Evolutionary conservation across 1,139 yeast genomes (phyloP).

Genomic region (Trichomonascaceae sp.): DNA sequence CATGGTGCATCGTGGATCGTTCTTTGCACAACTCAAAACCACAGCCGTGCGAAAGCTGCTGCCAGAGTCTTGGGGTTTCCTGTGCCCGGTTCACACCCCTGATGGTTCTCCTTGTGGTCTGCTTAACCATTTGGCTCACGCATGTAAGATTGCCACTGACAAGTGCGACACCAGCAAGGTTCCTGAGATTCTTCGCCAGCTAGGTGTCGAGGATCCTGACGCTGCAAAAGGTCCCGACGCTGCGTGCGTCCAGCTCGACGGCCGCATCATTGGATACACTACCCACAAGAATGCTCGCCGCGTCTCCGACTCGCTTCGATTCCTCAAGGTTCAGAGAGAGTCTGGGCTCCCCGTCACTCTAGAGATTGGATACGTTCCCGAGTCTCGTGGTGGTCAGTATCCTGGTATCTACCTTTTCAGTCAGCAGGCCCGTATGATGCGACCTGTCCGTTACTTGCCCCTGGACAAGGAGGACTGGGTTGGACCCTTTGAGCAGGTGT

Average conservation of each 20-base stretch:
- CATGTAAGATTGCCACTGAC: conserved; percentile 73
- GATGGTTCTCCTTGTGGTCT: conserved; percentile 99
- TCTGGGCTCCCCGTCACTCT: conserved; percentile 64
- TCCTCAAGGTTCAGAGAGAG: conserved; percentile 88
- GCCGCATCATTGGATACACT: conserved; percentile 88
- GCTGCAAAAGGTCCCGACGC: conserved; percentile 75
- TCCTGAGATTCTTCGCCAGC: conserved; percentile 49
- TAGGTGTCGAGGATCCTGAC: conserved; percentile 71
- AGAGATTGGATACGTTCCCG: conserved; percentile 94
- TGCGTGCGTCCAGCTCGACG: conserved; percentile 89
- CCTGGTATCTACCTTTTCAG: conserved; percentile 91
- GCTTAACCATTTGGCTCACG: conserved; percentile 90
- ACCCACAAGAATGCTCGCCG: conserved; percentile 77
- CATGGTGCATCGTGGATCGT: conserved; percentile 99
- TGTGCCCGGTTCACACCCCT: conserved; percentile 98
- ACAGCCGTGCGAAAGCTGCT: conserved; percentile 92
- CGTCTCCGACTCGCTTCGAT: conserved; percentile 82
- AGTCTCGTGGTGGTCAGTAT: conserved; percentile 88
- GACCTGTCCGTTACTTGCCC: conserved; percentile 89
- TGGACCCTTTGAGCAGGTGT: conserved; percentile 97
- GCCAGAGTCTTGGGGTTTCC: conserved; percentile 98
- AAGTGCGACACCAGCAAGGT: conserved; percentile 64
- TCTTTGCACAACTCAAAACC: conserved; percentile 95
- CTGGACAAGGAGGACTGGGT: conserved; percentile 70
- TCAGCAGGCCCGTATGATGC: conserved; percentile 87